Evolutionary conservation across 1,284 basidiomycete genomes (phyloP), one percentile per base, ranked within the genome.

Genomic region (Phenoliferia sp.): DNA sequence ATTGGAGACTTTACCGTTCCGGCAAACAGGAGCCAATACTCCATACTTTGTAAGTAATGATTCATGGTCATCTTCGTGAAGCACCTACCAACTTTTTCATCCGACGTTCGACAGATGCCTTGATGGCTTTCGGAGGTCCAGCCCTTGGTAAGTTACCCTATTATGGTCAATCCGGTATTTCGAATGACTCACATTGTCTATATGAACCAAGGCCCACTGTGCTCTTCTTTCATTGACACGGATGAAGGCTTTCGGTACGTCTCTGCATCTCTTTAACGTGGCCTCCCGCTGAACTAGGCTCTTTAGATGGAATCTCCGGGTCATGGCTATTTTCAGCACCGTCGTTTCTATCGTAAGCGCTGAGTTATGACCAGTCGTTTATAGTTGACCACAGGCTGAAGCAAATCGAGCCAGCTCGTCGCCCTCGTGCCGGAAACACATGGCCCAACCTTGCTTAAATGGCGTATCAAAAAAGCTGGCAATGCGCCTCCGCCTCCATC

Each of bases 91-190:
- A 50, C n/a, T 22, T 28, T 52, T 22, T n/a, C 48, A 9, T 44
- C 3, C 7, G 22, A 9, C 28, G 50, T 3, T 3, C 19, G n/a
- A 10, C 59, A 67, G 66, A 69, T 72, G 83, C 85, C 2, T 83
- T 85, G 1, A 83, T 83, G 62, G 84, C 87, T 0, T 88, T 88
- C 77, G 75, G 87, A 3, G 88, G 88, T 3, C 87, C 88, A 1
- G 84, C 48, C 22, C 48, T 52, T 9, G n/a, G n/a, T 52, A 12
- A 52, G 48, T n/a, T 52, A 22, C 17, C 7, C 28, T 22, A n/a
- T n/a, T n/a, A n/a, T n/a, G n/a, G n/a, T 15, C 17, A n/a, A 22
- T 22, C 5, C 48, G 17, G 1, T 2, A 2, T 52, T 52, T 7
- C 2, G n/a, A 12, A 28, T 6, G 2, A 52, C 48, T 52, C 7